Evolutionary conservation across 1,284 basidiomycete genomes (phyloP), one percentile per base, ranked within the genome.

Genomic region (Peniophora sp.): DNA sequence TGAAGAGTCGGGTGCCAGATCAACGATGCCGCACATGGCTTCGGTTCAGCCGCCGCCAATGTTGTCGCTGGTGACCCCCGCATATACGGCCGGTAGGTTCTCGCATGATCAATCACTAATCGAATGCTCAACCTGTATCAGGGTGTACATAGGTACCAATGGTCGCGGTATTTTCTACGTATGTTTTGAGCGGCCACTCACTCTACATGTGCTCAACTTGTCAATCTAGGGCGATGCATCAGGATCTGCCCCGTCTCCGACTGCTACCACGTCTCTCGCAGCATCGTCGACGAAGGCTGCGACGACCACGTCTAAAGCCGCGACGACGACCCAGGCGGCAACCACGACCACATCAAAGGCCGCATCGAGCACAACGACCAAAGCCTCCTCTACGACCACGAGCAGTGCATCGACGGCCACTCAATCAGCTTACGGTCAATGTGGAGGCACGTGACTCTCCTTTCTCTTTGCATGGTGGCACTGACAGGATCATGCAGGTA

Each of bases 121-220:
- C 9, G 10, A 11, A n/a, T 3, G n/a, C 44, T 55, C 22, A 44
- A 24, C 24, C 14, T 20, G 14, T 46, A 14, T 3, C 53, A 80
- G 80, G 20, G 79, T 83, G 1, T 83, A 82, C 57, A 72, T 83
- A 45, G 81, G 81, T 3, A 83, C 81, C 1, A 82, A 82, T 55
- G 81, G 81, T 27, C 75, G 80, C 44, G 81, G 81, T 23, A 82
- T 82, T 50, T 83, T 79, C 64, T 81, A 75, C 55, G 43, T 45
- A 24, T 20, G 43, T 24, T 32, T 12, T 6, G 27, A 32, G 12
- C 27, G 12, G 27, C 27, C 27, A 12, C 27, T 32, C 39, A 9
- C n/a, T 41, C 9, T 9, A 8, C 39, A n/a, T 22, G 15, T n/a
- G 20, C 39, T 41, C 39, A 41, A 17, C 9, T 8, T n/a, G 9